These are phyloP conservation scores for Detonula confervacea DNA, from an alignment of 352 stramenopile genomes.

Conservation along the genomic window DNA sequence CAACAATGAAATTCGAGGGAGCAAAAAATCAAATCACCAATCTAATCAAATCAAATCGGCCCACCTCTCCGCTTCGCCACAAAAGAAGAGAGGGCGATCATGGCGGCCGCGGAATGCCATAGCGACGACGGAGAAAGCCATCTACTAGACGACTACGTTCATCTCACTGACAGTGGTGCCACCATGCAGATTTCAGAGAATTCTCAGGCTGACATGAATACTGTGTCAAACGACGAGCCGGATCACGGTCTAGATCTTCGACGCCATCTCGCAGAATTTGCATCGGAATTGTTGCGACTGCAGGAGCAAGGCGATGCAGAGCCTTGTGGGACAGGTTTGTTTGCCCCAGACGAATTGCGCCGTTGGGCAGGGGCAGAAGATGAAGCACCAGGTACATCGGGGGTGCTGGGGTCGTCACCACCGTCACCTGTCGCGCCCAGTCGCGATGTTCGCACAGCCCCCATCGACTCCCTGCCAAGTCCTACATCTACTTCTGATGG, in stretches of 20 bases:
- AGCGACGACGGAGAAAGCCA: background rate
- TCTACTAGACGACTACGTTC: background rate
- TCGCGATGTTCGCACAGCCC: background rate
- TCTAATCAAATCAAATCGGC: background rate
- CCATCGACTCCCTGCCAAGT: slow-evolving; percentile 22
- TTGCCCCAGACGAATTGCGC: slow-evolving; percentile 18
- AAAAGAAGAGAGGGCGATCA: no score
- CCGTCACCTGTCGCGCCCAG: background rate
- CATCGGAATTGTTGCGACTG: slow-evolving; percentile 32
- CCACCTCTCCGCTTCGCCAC: background rate
- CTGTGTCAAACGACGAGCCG: background rate
- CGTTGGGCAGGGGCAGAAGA: slow-evolving; percentile 5
- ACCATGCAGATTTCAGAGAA: background rate
- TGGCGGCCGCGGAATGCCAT: background rate
- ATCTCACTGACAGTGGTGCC: slow-evolving; percentile 9
- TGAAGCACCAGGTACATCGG: background rate
- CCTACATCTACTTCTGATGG: slow-evolving; percentile 27
- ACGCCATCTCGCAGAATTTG: slow-evolving; percentile 14
- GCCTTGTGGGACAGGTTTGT: slow-evolving; percentile 12
- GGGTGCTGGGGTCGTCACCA: background rate
- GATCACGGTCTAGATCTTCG: slow-evolving; percentile 2
- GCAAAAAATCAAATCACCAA: background rate
- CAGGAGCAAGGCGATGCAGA: slow-evolving; percentile 15
- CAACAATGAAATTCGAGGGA: no score
- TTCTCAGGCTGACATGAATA: background rate